phyloP scores from a whole-genome alignment of 345 rosid species.

The Gossypium australe region DNA sequence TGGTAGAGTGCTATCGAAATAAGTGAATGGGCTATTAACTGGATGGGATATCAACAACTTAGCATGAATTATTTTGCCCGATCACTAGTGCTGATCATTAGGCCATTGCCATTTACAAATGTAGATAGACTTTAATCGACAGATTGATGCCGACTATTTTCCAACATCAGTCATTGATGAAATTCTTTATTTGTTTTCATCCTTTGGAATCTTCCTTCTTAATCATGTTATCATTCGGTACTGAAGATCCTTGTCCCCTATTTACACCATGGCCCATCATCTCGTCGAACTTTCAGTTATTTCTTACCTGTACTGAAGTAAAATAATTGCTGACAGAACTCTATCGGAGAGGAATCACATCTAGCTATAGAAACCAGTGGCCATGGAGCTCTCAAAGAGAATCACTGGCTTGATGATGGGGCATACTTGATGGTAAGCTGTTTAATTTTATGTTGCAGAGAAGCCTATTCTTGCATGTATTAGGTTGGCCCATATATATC shows the following conservation, averaged over 20 bases:
- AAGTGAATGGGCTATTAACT: neutral
- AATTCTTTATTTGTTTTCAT: neutral
- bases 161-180: neutral
- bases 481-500: neutral
- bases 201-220: neutral
- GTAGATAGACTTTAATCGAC: neutral
- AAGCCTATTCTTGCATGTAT: neutral
- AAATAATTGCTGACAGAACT: constrained; percentile 50
- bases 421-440: constrained; percentile 89
- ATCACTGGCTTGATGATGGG: constrained; percentile 99
- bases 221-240: neutral
- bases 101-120: neutral
- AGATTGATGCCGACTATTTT: neutral
- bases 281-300: neutral
- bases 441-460: neutral
- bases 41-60: neutral
- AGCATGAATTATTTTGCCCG: neutral
- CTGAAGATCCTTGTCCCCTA: neutral
- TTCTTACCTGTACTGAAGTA: constrained; percentile 2
- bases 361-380: constrained; percentile 98
- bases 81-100: neutral
- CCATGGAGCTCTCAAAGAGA: constrained; percentile 96
- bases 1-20: neutral
- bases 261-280: neutral
- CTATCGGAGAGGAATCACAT: constrained; percentile 79